Conservation (phyloP, 495 filamentous ascomycete genomes). For the Trypethelium eluteriae region DNA sequence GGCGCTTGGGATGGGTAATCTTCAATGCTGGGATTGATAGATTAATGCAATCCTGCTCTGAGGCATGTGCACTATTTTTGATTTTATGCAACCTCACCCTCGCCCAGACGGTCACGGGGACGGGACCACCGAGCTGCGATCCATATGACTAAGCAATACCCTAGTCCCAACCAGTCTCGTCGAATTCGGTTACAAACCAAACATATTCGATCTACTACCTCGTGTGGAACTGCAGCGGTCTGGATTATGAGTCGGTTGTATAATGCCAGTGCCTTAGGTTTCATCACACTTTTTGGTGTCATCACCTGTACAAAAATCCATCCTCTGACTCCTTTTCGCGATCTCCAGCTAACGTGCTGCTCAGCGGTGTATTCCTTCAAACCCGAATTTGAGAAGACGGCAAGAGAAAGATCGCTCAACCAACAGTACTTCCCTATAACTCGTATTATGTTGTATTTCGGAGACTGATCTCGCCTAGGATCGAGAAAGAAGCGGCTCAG, state of each 20-base stretch:
- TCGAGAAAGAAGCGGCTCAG: not conserved
- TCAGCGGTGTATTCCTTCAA: not conserved
- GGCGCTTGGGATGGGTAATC: too few relatives aligned
- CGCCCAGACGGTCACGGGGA: too few relatives aligned
- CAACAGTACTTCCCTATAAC: not conserved
- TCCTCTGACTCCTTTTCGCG: not conserved
- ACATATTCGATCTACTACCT: too few relatives aligned
- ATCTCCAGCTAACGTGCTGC: not conserved
- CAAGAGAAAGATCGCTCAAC: not conserved
- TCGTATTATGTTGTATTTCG: not conserved
- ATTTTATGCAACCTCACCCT: too few relatives aligned
- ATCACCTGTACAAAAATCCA: not conserved
- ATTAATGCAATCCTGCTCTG: too few relatives aligned
- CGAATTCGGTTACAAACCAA: too few relatives aligned
- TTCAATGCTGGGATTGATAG: too few relatives aligned
- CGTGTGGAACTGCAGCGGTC: too few relatives aligned
- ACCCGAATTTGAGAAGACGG: not conserved
- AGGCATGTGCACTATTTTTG: too few relatives aligned
- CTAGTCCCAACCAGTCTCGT: too few relatives aligned
- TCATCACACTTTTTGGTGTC: not conserved
- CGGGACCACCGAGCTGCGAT: too few relatives aligned
- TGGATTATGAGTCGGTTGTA: constrained; percentile 4
- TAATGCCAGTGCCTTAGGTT: not conserved
- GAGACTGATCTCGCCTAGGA: not conserved
- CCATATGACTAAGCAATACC: too few relatives aligned